Percentiles rank a stretch among this genome's conserved stretches.
These are phyloP conservation scores for Amylocarpus encephaloides DNA, from an alignment of 2,329 filamentous ascomycete genomes.

Conservation along the genomic window DNA sequence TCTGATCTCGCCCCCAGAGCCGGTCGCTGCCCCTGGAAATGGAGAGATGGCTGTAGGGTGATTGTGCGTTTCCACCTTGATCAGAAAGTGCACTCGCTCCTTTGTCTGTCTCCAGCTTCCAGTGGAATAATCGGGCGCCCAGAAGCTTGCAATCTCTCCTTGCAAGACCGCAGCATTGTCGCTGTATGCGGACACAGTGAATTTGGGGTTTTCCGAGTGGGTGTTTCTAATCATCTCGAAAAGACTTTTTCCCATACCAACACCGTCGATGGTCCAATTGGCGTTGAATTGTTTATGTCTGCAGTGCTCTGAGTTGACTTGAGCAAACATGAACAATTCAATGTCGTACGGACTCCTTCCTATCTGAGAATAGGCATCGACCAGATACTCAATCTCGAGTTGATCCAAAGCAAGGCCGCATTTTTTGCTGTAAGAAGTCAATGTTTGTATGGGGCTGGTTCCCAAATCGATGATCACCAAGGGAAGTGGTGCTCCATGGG, in stretches of 20 bases:
- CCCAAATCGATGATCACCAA: slow-evolving; percentile 71
- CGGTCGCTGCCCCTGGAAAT: slow-evolving; percentile 87
- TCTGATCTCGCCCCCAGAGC: slow-evolving; percentile 90
- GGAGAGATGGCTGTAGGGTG: slow-evolving; percentile 94
- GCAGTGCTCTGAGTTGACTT: slow-evolving; percentile 96
- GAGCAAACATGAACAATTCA: slow-evolving; percentile 98
- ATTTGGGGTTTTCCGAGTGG: slow-evolving; percentile 71
- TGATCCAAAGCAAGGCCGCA: slow-evolving; percentile 82
- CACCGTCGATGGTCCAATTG: slow-evolving; percentile 88
- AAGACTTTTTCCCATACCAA: slow-evolving; percentile 69
- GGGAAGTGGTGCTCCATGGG: slow-evolving; percentile 53
- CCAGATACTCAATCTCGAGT: slow-evolving; percentile 87
- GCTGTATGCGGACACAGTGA: slow-evolving; percentile 92
- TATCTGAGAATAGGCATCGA: slow-evolving; percentile 66
- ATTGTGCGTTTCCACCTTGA: slow-evolving; percentile 97
- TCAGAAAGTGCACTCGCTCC: slow-evolving; percentile 79
- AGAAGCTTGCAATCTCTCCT: slow-evolving; percentile 66
- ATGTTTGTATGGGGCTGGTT: slow-evolving; percentile 59
- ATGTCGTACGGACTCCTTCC: slow-evolving; percentile 67
- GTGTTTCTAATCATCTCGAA: slow-evolving; percentile 98
- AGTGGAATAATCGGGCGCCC: slow-evolving; percentile 81
- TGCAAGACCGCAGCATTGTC: slow-evolving; percentile 94
- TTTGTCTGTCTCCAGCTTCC: slow-evolving; percentile 84
- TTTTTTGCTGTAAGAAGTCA: slow-evolving; percentile 77
- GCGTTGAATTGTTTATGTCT: slow-evolving; percentile 87